Conservation (phyloP, 345 rosid species). For the Ricinus communis region DNA sequence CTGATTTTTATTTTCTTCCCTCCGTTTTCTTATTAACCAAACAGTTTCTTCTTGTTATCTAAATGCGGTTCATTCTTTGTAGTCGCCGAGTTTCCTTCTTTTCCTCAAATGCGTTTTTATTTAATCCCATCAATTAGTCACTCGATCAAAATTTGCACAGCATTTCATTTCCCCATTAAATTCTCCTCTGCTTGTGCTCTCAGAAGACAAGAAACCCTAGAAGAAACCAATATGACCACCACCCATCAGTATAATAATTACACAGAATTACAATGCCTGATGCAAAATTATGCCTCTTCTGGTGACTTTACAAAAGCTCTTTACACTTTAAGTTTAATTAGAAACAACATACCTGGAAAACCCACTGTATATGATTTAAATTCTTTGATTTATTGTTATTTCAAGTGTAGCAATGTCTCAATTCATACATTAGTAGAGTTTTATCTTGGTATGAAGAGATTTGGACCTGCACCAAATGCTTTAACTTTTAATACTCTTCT, state of each 20-base stretch:
- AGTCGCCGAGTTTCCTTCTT: neutral
- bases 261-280: slow-evolving; percentile 24
- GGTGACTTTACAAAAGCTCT: slow-evolving; percentile 36
- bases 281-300: slow-evolving; percentile 28
- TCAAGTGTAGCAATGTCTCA: slow-evolving; percentile 21
- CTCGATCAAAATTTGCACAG: neutral
- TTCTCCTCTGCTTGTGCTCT: slow-evolving; percentile 33
- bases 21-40: neutral
- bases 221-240: neutral
- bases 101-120: neutral
- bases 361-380: slow-evolving; percentile 37
- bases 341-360: slow-evolving; percentile 21
- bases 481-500: slow-evolving; percentile 35
- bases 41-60: too few relatives aligned
- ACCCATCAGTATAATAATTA: slow-evolving; percentile 11
- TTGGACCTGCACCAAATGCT: slow-evolving; percentile 36
- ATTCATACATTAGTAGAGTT: slow-evolving; percentile 20
- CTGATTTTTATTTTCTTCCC: neutral
- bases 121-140: neutral
- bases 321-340: slow-evolving; percentile 27
- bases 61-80: neutral
- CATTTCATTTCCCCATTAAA: neutral
- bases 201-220: neutral
- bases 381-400: slow-evolving; percentile 30
- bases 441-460: slow-evolving; percentile 31